Base-by-base conservation (phyloP, 164 flowering plant genomes). In the Aristolochia californica region DNA sequence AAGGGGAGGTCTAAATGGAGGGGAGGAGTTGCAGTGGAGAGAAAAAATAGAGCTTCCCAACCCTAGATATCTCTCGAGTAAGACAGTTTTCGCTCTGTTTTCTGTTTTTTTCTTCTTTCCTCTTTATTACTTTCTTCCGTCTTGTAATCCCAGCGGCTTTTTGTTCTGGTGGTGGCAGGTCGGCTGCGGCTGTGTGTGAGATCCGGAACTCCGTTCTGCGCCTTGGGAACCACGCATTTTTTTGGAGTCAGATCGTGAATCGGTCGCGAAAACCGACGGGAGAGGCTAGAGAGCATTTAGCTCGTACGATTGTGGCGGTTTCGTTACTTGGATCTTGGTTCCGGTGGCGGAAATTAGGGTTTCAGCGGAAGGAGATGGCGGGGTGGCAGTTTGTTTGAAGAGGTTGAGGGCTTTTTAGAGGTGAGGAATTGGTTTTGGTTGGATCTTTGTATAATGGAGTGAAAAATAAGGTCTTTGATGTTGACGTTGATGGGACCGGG, bases 361-460 rank as follows among this genome's bases (percentile, higher is more conserved):
- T 58, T 48, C 30, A 24, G 48, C 26, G 5, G 40, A 34, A 34
- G 40, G 40, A 34, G 40, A 34, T 34, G 40, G 0, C 10, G 40
- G 40, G 1, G 4, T 34, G 40, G 40, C 40, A 5, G 7, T 34
- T 34, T 34, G 10, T 34, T 34, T 34, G 40, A 34, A 34, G 10
- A 34, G 40, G 40, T 34, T 34, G 40, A 34, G 20, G 15, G 22
- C 28, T 21, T n/a, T 43, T 57, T 17, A 38, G 50, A 22, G 60
- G 61, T 43, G 22, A 9, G 25, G 43, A 34, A 45, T 34, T 20
- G n/a, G 52, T 13, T 25, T 24, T 45, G 2, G 13, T 28, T 25
- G 30, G 61, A 58, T 58, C 61, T 27, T 58, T 47, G 51, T 27
- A 53, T 8, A 26, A 44, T n/a, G 45, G 17, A 28, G 57, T 43